These are phyloP conservation scores for Gaertneriomyces semiglobifer DNA, from an alignment of 192 early-diverging fungal genomes.

Conservation along the genomic window DNA sequence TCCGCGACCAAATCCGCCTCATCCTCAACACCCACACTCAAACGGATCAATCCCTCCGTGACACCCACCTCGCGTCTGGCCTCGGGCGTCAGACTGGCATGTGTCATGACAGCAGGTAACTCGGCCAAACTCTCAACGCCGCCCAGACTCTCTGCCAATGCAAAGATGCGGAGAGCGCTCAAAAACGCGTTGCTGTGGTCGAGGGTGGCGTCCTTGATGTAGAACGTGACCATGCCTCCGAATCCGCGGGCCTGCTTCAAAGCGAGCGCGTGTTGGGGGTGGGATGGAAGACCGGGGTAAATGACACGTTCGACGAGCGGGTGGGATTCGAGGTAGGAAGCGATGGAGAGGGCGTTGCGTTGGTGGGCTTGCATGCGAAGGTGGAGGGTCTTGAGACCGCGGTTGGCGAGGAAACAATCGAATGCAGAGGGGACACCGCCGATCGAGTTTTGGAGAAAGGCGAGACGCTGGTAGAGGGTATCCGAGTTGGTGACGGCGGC, in stretches of 20 bases:
- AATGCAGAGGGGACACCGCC: conserved; percentile 95
- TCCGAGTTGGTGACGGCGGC: conserved; percentile 79
- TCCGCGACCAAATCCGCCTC: conserved; percentile 81
- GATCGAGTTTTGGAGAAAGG: conserved; percentile 96
- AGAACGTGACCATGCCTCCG: conserved; percentile 96
- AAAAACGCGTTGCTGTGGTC: conserved; percentile 83
- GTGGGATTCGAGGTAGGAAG: conserved; percentile 69
- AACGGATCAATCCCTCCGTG: conserved; percentile 86
- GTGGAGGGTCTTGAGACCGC: conserved; percentile 94
- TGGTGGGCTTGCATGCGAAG: conserved; percentile 92
- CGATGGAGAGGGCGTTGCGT: conserved; percentile 77
- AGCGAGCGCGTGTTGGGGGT: conserved; percentile 91
- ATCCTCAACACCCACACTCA: conserved; percentile 94
- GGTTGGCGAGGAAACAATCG: conserved; percentile 92
- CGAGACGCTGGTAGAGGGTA: conserved; percentile 67
- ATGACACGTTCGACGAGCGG: conserved; percentile 79
- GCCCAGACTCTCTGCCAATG: conserved; percentile 93
- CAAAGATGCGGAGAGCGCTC: conserved; percentile 72
- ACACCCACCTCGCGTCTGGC: conserved; percentile 81
- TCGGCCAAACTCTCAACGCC: conserved; percentile 94
- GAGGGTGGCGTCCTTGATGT: conserved; percentile 74
- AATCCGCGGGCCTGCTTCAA: conserved; percentile 85
- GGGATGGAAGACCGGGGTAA: conserved; percentile 87
- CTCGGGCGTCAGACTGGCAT: conserved; percentile 84
- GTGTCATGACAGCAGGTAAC: conserved; percentile 94